Base-by-base conservation (phyloP, 805 yeast genomes). In the Phaffomyces opuntiae region DNA sequence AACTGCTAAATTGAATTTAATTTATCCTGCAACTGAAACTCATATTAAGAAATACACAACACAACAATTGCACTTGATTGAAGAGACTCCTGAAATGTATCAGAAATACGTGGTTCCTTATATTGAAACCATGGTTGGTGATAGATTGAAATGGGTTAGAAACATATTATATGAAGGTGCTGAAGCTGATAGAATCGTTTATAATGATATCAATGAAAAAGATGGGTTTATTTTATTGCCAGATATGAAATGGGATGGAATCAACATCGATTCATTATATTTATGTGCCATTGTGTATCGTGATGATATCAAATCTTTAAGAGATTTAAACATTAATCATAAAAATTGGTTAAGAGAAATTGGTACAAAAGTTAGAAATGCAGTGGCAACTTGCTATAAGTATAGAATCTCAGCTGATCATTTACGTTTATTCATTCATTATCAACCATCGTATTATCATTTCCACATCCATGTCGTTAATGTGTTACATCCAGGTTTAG, bases 371-470 rank as follows among this genome's bases (percentile, higher is more conserved):
- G 72, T 87, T 11, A 63, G 67, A 44, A 52, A 58, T 1, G 73
- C 75, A 3, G 75, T 87, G 6, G 65, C 78, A 0, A 59, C 62
- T 21, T 59, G 67, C 37, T 85, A 75, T 59, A 68, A 69, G 12
- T 57, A 56, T 36, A 57, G 59, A 16, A 54, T 88, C 12, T 62
- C 54, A 2, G 54, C 67, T 0, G 83, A 83, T 58, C 76, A 81
- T 53, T 61, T 93, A 53, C 75, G 95, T 47, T 61, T 89, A 1
- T 93, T 86, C 59, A 74, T 93, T 41, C 99, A 93, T 68, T 86
- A 93, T 63, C 98, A 90, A 53, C 99, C 99, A 0, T 85, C 96
- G 0, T 93, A 91, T 63, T 93, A 93, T 60, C 98, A 93, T 59
- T 83, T 93, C 70, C 99, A 93, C 61, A 75, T 93, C 16, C 99